These are phyloP conservation scores for Chondrostereum purpureum DNA, from an alignment of 1,284 basidiomycete species.

Conservation along the genomic window DNA sequence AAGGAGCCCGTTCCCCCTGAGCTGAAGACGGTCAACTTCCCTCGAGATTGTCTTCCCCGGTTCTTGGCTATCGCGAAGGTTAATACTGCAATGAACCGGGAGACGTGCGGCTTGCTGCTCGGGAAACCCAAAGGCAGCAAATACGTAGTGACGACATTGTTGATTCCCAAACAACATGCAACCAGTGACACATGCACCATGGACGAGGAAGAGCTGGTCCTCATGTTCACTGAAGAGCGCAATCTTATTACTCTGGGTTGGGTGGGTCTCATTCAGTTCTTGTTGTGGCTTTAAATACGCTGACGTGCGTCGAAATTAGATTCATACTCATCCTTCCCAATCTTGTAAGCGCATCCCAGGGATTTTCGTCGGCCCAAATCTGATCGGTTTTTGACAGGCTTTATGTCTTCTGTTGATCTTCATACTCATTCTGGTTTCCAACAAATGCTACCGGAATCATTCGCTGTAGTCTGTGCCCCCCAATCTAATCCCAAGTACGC, in stretches of 20 bases:
- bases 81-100: constrained; percentile 39
- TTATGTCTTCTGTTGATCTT: constrained; percentile 85
- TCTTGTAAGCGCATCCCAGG: constrained; percentile 48
- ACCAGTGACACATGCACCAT: constrained; percentile 86
- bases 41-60: constrained; percentile 59
- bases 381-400: too few species aligned
- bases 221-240: constrained; percentile 74
- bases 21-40: constrained; percentile 60
- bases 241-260: constrained; percentile 82
- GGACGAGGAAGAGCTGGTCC: constrained; percentile 81
- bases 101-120: constrained; percentile 43
- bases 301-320: too few species aligned
- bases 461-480: constrained; percentile 88
- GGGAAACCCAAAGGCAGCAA: constrained; percentile 54
- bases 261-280: constrained; percentile 35
- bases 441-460: constrained; percentile 80
- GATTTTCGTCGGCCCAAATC: constrained; percentile 2
- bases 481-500: constrained; percentile 67
- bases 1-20: constrained; percentile 17
- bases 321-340: constrained; percentile 89
- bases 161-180: constrained; percentile 79
- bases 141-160: constrained; percentile 66
- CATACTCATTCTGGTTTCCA: constrained; percentile 88
- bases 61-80: constrained; percentile 62
- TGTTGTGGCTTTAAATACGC: constrained; percentile 1